Evolutionary conservation across 345 rosid species (phyloP).

Genomic region (Ceriops decandra): DNA sequence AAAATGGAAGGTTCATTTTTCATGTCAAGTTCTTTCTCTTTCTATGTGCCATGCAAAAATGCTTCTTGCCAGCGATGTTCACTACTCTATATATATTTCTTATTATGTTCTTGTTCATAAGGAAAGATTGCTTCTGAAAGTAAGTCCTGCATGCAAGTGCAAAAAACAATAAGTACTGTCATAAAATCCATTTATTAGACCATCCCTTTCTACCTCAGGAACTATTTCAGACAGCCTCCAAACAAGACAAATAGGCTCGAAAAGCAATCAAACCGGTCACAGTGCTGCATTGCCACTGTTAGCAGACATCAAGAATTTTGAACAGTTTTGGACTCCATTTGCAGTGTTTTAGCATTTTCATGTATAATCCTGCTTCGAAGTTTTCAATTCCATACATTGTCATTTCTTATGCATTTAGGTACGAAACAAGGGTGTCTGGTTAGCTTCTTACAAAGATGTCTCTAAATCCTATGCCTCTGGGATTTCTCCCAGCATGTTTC

Average conservation of each 20-base stretch:
- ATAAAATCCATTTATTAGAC: background rate
- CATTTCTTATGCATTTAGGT: constrained; percentile 37
- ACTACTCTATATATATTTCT: background rate
- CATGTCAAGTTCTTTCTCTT: background rate
- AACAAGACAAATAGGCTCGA: background rate
- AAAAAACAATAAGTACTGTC: background rate
- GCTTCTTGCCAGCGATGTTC: background rate
- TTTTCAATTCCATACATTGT: too few relatives aligned
- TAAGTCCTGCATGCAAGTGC: constrained; percentile 5
- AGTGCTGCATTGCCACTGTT: background rate
- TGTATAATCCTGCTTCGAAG: too few relatives aligned
- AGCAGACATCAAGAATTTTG: background rate
- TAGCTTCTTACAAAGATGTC: constrained; percentile 67
- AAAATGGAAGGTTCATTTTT: constrained; percentile 77
- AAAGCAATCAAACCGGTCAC: too few relatives aligned
- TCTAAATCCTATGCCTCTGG: constrained; percentile 46
- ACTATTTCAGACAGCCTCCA: too few relatives aligned
- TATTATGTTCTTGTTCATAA: too few relatives aligned
- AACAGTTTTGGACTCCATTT: constrained; percentile 5
- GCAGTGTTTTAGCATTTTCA: background rate
- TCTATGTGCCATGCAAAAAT: background rate
- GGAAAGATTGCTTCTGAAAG: too few relatives aligned
- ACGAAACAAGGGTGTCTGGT: constrained; percentile 66
- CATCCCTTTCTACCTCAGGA: too few relatives aligned
- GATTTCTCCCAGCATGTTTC: constrained; percentile 73